Conservation (phyloP, 257 asterid species). For the Nemophila menziesii region DNA sequence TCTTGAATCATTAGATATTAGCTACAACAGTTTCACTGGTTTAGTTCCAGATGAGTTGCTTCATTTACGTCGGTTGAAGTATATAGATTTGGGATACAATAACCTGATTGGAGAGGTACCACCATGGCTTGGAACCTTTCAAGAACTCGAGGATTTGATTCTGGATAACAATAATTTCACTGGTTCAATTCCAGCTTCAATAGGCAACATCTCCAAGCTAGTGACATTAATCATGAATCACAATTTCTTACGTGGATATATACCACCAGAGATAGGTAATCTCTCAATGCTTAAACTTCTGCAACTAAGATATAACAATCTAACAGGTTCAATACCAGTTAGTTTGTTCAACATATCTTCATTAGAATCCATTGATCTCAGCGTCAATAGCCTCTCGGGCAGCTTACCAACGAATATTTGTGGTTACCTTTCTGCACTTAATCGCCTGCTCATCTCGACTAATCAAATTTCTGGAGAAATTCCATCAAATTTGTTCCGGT, state of each 20-base stretch:
- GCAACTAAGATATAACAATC: background rate
- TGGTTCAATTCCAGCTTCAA: conserved; percentile 17
- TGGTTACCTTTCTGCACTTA: conserved; percentile 1
- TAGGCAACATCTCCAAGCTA: conserved; percentile 26
- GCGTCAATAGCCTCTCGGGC: background rate
- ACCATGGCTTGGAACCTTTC: background rate
- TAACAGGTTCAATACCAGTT: background rate
- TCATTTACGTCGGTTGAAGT: background rate
- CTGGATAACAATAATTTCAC: conserved; percentile 26
- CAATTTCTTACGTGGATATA: conserved; percentile 24
- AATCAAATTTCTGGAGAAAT: conserved; percentile 23
- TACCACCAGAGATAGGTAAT: conserved; percentile 1
- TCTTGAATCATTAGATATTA: background rate
- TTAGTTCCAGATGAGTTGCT: conserved; percentile 13
- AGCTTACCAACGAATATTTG: background rate
- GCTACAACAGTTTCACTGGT: conserved; percentile 12
- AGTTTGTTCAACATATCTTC: conserved; percentile 1
- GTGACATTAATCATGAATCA: conserved; percentile 12
- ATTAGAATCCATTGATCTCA: conserved; percentile 3
- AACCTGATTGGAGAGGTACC: background rate
- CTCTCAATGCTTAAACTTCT: background rate
- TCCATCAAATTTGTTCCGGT: conserved; percentile 19
- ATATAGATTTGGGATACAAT: background rate
- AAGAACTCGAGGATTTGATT: background rate
- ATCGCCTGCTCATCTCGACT: background rate